Evolutionary conservation across 345 rosid species (phyloP), one percentile per base, ranked within the genome.

Genomic region (Murraya koenigii): DNA sequence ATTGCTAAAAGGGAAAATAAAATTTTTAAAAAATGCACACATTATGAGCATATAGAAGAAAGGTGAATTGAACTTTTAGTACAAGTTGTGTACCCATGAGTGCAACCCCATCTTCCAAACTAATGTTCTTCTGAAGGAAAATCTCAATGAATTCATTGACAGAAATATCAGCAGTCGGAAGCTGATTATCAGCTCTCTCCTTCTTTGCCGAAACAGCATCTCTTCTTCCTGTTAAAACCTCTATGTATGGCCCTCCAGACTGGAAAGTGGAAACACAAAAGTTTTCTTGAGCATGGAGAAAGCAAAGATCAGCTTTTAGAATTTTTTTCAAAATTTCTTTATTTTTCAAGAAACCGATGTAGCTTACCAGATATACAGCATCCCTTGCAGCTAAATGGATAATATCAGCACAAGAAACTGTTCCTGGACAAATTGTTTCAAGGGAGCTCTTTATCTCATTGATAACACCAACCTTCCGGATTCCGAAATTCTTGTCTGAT

Each of bases 31-130:
- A 44, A 44, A 44, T 13, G 49, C 49, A 44, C 5, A 13, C 49
- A 3, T 44, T 44, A 44, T 44, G 11, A 44, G 17, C 49, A 11
- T 11, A 2, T 44, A 10, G 49, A 44, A 3, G 15, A 44, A 13
- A 41, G 47, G 49, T 60, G 7, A 60, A 25, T 3, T 60, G 11
- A 10, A 60, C 13, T 8, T 25, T 60, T 28, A 6, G 8, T 14
- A 20, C 17, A 44, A 62, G 36, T 28, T 28, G 17, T 22, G 22
- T 71, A 71, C 65, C 75, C 47, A 72, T 58, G 54, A 72, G 66
- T 23, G 75, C 75, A 72, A 72, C 54, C 23, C 66, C 75, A 13
- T 58, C 75, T 72, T 72, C 75, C 54, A 72, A 56, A 36, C 66
- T 58, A 15, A 72, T 58, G 19, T 72, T 72, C 41, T 71, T 54